phyloP scores from a whole-genome alignment of 1,139 yeast species.

The Blastobotrys buckinghamii region DNA sequence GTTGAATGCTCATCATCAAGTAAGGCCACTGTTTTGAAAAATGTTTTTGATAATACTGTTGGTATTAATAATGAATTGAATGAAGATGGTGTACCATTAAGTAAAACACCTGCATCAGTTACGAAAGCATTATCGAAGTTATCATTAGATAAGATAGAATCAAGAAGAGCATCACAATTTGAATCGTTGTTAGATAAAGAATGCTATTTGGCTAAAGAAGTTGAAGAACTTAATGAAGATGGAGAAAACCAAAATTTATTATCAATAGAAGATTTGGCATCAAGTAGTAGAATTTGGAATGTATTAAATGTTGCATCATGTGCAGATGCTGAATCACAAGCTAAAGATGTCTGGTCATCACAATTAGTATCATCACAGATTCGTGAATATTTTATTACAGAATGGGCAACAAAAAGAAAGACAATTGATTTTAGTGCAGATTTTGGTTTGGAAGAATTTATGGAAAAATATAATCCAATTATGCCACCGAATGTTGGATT shows the following conservation, averaged over 20 bases:
- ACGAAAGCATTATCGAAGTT: conserved; percentile 18
- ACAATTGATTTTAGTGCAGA: conserved; percentile 36
- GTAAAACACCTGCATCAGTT: conserved; percentile 32
- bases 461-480: conserved; percentile 31
- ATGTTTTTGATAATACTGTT: conserved; percentile 34
- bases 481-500: conserved; percentile 32
- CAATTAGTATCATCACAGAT: conserved; percentile 34
- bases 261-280: conserved; percentile 21
- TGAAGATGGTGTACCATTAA: conserved; percentile 34
- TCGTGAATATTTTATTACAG: conserved; percentile 33
- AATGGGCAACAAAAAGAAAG: conserved; percentile 35
- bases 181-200: conserved; percentile 5
- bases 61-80: conserved; percentile 37
- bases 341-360: conserved; percentile 32
- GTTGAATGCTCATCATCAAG: conserved; percentile 30
- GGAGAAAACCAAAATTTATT: conserved; percentile 20
- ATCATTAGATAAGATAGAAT: neutral
- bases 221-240: neutral
- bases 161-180: neutral
- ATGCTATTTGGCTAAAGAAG: neutral
- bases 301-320: conserved; percentile 30
- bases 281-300: conserved; percentile 34
- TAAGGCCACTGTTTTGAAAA: conserved; percentile 25
- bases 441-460: conserved; percentile 36
- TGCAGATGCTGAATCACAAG: conserved; percentile 25